phyloP scores from a whole-genome alignment of 257 asterid genomes.

The Capsicum baccatum region DNA sequence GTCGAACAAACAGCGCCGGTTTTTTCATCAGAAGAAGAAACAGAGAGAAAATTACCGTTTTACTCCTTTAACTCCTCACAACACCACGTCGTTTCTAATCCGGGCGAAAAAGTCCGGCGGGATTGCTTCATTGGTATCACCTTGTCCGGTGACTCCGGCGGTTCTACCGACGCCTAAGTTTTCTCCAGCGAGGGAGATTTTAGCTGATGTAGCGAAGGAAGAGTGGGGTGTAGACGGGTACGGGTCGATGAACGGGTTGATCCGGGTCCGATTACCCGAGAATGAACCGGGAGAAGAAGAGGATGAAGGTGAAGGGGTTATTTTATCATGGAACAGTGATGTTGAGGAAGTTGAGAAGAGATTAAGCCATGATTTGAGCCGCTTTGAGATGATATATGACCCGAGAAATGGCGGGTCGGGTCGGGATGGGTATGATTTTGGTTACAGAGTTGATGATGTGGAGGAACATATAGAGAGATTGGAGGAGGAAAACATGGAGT shows the following conservation, averaged over 20 bases:
- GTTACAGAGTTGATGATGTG: conserved; percentile 55
- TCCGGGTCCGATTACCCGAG: conserved; percentile 55
- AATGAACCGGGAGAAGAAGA: conserved; percentile 51
- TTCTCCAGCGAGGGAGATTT: conserved; percentile 58
- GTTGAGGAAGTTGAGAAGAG: conserved; percentile 64
- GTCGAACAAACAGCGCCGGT: conserved; percentile 17
- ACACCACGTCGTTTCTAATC: conserved; percentile 62
- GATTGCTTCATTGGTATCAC: conserved; percentile 59
- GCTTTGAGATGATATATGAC: conserved; percentile 62
- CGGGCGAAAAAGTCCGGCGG: conserved; percentile 63
- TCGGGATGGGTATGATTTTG: conserved; percentile 44
- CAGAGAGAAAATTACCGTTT: conserved; percentile 35
- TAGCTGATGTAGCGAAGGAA: conserved; percentile 61
- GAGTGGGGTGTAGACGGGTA: conserved; percentile 75
- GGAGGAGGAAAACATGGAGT: conserved; percentile 58
- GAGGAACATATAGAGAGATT: conserved; percentile 55
- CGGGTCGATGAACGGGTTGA: conserved; percentile 69
- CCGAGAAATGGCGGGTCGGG: conserved; percentile 38
- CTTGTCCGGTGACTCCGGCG: conserved; percentile 59
- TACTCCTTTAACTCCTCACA: conserved; percentile 62
- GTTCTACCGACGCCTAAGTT: conserved; percentile 58
- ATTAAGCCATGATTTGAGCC: conserved; percentile 58
- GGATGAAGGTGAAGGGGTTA: conserved; percentile 55
- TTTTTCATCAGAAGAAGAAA: conserved; percentile 31
- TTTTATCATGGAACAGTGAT: conserved; percentile 52